Percentiles rank a stretch among this genome's conserved stretches.
These are phyloP conservation scores for Colletotrichum truncatum DNA, from an alignment of 2,329 filamentous ascomycete genomes.

Conservation along the genomic window DNA sequence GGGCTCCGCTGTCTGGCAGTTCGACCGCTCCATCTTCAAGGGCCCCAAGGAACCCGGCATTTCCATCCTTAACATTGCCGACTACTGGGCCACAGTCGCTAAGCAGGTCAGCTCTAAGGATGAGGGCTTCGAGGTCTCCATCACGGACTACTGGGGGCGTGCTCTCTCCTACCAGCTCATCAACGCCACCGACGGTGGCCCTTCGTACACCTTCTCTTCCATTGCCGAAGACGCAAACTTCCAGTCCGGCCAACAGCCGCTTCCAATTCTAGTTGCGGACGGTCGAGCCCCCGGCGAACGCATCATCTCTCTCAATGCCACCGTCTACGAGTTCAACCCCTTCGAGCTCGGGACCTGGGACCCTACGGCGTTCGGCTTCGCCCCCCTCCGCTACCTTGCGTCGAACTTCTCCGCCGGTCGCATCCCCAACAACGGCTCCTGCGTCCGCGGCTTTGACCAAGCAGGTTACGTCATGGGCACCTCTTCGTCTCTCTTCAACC, in stretches of 20 bases:
- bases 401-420: conserved; percentile 64
- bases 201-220: conserved; percentile 83
- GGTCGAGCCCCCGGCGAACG: conserved; percentile 53
- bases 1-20: conserved; percentile 48
- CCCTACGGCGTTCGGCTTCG: conserved; percentile 66
- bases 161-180: conserved; percentile 88
- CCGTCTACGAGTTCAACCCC: conserved; percentile 72
- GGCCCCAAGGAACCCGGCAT: conserved; percentile 48
- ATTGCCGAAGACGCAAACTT: conserved; percentile 53
- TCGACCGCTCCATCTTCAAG: conserved; percentile 51
- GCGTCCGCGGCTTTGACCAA: conserved; percentile 77
- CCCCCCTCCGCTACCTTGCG: conserved; percentile 66
- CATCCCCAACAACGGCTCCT: conserved; percentile 51
- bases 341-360: conserved; percentile 75
- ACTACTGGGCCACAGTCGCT: conserved; percentile 48
- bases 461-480: conserved; percentile 85
- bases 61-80: conserved; percentile 36
- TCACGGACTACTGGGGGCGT: conserved; percentile 92
- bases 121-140: conserved; percentile 63
- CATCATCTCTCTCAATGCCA: conserved; percentile 62
- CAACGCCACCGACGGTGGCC: conserved; percentile 78
- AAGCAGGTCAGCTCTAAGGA: conserved; percentile 46
- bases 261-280: conserved; percentile 61
- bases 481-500: conserved; percentile 83
- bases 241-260: conserved; percentile 50